Percentiles rank a stretch among this genome's conserved stretches.
phyloP scores from a whole-genome alignment of 1,284 basidiomycete genomes.

The Xanthoconium separans region DNA sequence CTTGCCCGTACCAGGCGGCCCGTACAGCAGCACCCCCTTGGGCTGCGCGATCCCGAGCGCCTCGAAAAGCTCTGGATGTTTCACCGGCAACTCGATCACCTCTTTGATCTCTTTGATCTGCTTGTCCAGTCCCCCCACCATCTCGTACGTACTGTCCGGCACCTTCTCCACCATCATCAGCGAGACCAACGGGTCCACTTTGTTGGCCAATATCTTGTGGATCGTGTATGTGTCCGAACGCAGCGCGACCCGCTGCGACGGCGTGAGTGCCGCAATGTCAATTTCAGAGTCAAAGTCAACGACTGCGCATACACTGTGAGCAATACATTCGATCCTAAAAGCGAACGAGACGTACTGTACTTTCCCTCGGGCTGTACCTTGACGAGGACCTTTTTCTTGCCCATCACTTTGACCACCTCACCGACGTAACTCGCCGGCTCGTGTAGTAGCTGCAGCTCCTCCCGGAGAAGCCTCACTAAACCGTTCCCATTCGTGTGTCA shows the following conservation, averaged over 20 bases:
- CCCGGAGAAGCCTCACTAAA: slow-evolving; percentile 80
- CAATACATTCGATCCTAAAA: background rate
- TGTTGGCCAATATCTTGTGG: slow-evolving; percentile 93
- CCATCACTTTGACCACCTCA: slow-evolving; percentile 98
- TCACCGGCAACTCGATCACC: slow-evolving; percentile 97
- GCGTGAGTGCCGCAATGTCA: slow-evolving; percentile 78
- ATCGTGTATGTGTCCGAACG: slow-evolving; percentile 95
- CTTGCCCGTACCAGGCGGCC: slow-evolving; percentile 97
- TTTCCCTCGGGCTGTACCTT: slow-evolving; percentile 99
- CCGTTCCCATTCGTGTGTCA: background rate
- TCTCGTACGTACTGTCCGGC: slow-evolving; percentile 98
- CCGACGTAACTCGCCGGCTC: slow-evolving; percentile 98
- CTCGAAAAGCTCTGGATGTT: slow-evolving; percentile 98
- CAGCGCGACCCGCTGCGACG: slow-evolving; percentile 90
- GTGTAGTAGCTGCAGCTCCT: slow-evolving; percentile 93
- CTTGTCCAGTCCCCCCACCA: slow-evolving; percentile 98
- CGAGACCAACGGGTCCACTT: slow-evolving; percentile 93
- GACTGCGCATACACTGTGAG: slow-evolving; percentile 51
- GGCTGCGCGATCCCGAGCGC: slow-evolving; percentile 96
- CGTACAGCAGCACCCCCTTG: slow-evolving; percentile 95
- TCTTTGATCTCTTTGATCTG: slow-evolving; percentile 99
- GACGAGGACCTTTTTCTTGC: slow-evolving; percentile 97
- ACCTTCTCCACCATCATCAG: slow-evolving; percentile 99
- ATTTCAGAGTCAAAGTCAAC: slow-evolving; percentile 94
- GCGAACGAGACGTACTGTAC: slow-evolving; percentile 68